A percentile compares a stretch with the other conserved stretches of the same genome.
These are phyloP conservation scores for Prillingera fragicola DNA, from an alignment of 1,284 basidiomycete species.

Conservation along the genomic window DNA sequence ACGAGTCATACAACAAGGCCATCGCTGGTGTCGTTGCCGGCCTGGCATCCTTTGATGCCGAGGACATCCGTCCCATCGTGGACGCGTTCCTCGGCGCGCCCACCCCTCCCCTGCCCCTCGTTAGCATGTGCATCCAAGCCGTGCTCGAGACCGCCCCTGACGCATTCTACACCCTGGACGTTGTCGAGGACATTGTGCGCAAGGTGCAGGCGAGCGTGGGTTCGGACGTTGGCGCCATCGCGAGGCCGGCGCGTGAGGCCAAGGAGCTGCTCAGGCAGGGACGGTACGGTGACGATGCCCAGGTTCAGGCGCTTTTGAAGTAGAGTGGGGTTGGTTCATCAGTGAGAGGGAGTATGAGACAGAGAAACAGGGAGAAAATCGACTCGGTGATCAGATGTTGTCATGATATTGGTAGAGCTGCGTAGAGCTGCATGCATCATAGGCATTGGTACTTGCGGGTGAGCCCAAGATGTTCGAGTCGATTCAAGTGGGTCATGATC, in stretches of 20 bases:
- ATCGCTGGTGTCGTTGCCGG: constrained; percentile 64
- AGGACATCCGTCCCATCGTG: constrained; percentile 63
- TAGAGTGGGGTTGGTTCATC: constrained; percentile 11
- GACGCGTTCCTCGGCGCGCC: constrained; percentile 47
- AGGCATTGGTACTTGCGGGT: too few relatives aligned
- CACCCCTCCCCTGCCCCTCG: constrained; percentile 45
- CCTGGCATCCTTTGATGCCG: constrained; percentile 58
- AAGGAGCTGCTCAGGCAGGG: constrained; percentile 62
- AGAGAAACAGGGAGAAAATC: too few relatives aligned
- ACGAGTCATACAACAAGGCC: constrained; percentile 65
- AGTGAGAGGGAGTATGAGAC: constrained; percentile 3
- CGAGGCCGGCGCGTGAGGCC: constrained; percentile 77
- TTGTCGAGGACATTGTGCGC: constrained; percentile 60
- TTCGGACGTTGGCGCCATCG: constrained; percentile 67
- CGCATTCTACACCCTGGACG: constrained; percentile 61
- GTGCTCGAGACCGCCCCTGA: constrained; percentile 56
- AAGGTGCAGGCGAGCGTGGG: constrained; percentile 67
- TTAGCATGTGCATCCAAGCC: constrained; percentile 61
- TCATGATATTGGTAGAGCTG: too few relatives aligned
- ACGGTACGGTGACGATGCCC: constrained; percentile 35
- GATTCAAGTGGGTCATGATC: too few relatives aligned
- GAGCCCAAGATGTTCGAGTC: too few relatives aligned
- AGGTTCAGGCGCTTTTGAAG: constrained; percentile 33
- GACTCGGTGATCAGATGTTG: too few relatives aligned
- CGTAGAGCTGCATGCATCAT: too few relatives aligned